Conservation (phyloP, 495 filamentous ascomycete genomes). For the Penicillium dipodomyicola region DNA sequence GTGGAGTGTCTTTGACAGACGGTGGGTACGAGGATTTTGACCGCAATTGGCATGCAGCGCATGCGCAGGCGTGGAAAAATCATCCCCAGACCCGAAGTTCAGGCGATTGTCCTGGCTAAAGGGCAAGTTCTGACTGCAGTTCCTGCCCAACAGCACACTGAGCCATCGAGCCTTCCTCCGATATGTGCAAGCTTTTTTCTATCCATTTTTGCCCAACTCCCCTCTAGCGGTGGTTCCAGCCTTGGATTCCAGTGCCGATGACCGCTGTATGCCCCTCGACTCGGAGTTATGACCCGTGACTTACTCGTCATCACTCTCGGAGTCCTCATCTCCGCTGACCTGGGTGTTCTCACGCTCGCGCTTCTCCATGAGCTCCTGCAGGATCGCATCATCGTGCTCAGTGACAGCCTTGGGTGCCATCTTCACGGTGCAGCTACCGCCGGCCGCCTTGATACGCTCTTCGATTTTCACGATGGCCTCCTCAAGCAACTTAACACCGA, state of each 20-base stretch:
- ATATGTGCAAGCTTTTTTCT: constrained; percentile 45
- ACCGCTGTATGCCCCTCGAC: constrained; percentile 19
- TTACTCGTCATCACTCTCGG: constrained; percentile 80
- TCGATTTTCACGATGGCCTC: constrained; percentile 83
- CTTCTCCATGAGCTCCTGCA: constrained; percentile 99
- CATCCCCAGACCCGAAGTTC: constrained; percentile 24
- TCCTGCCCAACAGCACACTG: constrained; percentile 32
- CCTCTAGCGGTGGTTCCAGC: constrained; percentile 16
- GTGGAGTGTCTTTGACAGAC: constrained; percentile 11
- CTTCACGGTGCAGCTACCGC: constrained; percentile 79
- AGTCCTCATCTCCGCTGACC: constrained; percentile 93
- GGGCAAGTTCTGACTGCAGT: constrained; percentile 34
- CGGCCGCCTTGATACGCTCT: constrained; percentile 66
- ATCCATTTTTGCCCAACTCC: constrained; percentile 27
- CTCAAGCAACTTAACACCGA: constrained; percentile 79
- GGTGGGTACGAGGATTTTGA: constrained; percentile 19
- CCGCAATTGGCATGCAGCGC: constrained; percentile 22
- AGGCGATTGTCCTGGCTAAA: constrained; percentile 26
- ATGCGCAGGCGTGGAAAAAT: constrained; percentile 21
- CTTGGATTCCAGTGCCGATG: constrained; percentile 19
- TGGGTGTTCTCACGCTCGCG: constrained; percentile 95
- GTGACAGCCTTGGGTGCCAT: constrained; percentile 99
- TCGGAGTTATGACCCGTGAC: constrained; percentile 10
- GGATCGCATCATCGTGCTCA: constrained; percentile 93
- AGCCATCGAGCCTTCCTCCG: constrained; percentile 37